Base-by-base conservation (phyloP, 148 eudicot genomes). In the Persicaria maculosa region DNA sequence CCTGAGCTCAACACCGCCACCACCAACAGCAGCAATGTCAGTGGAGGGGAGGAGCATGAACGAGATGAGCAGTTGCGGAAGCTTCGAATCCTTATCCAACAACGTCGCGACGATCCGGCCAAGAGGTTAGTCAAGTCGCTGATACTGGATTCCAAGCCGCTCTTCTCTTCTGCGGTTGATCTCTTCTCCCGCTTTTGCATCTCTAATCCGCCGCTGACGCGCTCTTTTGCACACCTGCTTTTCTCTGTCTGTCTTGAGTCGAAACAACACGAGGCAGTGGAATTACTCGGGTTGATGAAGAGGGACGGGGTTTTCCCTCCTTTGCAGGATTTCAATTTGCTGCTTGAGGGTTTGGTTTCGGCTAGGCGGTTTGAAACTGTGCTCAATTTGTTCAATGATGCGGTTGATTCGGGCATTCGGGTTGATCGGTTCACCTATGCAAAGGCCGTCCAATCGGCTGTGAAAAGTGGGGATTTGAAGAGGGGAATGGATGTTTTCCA, bases 361-460 rank as follows among this genome's bases (percentile, higher is more conserved):
- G 48, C 69, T 1, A 47, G 77, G 25, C 76, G 75, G 79, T 91
- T 81, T 69, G 52, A 47, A 15, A 79, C 62, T 74, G 83, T 45
- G 1, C 83, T 91, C 20, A 74, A 67, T 20, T 77, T 89, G 22
- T 88, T 93, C 74, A 14, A 54, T 62, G 80, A 88, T 71, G 86
- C 75, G 4, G 71, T 85, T 73, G 71, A 73, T 75, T 70, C 77
- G 9, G 89, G 90, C 0, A 16, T 91, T 75, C 65, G 80, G 80
- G 74, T 91, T 9, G 91, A 91, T 81, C 79, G 71, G 59, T 91
- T 86, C 58, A 82, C 82, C 6, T 89, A 81, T 54, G 87, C 85
- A 2, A 93, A 93, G 75, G 98, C 97, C 2, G 80, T 91, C 11
- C 88, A 91, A 36, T 82, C 87, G 5, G 90, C 92, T 5, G 92